phyloP scores from a whole-genome alignment of 2,329 filamentous ascomycete genomes.

The Orbilia blumenaviensis region DNA sequence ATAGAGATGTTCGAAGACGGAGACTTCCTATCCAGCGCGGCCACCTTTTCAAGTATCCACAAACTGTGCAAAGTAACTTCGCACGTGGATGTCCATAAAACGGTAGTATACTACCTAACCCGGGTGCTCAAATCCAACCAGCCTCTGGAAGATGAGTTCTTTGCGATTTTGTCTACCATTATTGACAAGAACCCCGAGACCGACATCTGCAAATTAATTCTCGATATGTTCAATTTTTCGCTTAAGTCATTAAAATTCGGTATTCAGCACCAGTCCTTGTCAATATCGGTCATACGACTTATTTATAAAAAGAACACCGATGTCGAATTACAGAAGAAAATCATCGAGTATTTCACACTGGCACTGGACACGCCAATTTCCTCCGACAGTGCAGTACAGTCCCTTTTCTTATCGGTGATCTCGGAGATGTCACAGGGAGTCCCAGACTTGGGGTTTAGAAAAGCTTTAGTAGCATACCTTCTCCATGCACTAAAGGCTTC shows the following conservation, averaged over 20 bases:
- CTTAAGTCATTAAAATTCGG: neutral
- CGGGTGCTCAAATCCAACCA: neutral
- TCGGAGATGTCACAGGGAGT: neutral
- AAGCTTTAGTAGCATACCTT: neutral
- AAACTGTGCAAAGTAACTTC: neutral
- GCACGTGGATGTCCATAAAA: conserved; percentile 8
- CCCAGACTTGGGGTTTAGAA: neutral
- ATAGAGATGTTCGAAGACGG: neutral
- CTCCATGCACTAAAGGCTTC: neutral
- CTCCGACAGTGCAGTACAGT: neutral
- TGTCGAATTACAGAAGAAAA: neutral
- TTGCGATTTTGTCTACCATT: neutral
- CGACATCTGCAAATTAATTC: neutral
- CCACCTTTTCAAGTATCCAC: neutral
- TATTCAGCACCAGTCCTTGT: neutral
- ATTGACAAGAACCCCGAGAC: neutral
- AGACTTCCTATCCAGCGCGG: neutral
- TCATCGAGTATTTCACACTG: neutral
- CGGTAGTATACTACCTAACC: neutral
- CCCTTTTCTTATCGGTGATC: neutral
- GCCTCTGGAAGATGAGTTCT: neutral
- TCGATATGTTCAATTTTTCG: neutral
- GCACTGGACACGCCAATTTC: neutral
- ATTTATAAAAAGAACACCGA: neutral
- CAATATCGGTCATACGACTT: neutral